Evolutionary conservation across 2,329 filamentous ascomycete genomes (phyloP).

Genomic region (Diaporthe velutina): DNA sequence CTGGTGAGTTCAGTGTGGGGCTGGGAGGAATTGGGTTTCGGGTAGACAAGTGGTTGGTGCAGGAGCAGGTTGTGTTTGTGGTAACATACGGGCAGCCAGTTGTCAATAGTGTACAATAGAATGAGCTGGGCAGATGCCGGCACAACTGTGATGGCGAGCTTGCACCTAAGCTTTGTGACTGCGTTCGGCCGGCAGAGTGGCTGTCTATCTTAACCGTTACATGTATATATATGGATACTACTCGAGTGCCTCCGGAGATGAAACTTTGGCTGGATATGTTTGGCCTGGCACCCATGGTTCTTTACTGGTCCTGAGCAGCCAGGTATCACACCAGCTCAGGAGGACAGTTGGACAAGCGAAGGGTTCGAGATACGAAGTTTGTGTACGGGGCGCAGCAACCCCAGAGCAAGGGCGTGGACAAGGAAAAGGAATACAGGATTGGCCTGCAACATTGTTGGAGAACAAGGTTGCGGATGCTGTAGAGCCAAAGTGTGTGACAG

Average conservation of each 20-base stretch:
- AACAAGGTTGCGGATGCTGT: background rate
- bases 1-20: background rate
- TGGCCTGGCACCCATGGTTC: background rate
- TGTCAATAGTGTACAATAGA: conserved; percentile 41
- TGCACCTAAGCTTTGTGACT: background rate
- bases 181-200: background rate
- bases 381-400: background rate
- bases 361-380: background rate
- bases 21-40: background rate
- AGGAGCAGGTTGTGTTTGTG: conserved; percentile 14
- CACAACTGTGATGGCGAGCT: background rate
- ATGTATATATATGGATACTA: background rate
- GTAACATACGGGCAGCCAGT: conserved; percentile 34
- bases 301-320: background rate
- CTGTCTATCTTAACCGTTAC: background rate
- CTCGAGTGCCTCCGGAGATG: background rate
- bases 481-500: background rate
- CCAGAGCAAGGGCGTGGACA: background rate
- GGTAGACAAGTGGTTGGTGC: background rate
- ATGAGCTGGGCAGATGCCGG: conserved; percentile 6
- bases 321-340: too few species aligned
- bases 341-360: background rate
- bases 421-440: background rate
- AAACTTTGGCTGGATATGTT: background rate
- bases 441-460: background rate